A percentile compares a stretch with the other conserved stretches of the same genome.
Conservation (phyloP, 192 early-diverging fungal genomes). For the Geosiphon pyriformis region DNA sequence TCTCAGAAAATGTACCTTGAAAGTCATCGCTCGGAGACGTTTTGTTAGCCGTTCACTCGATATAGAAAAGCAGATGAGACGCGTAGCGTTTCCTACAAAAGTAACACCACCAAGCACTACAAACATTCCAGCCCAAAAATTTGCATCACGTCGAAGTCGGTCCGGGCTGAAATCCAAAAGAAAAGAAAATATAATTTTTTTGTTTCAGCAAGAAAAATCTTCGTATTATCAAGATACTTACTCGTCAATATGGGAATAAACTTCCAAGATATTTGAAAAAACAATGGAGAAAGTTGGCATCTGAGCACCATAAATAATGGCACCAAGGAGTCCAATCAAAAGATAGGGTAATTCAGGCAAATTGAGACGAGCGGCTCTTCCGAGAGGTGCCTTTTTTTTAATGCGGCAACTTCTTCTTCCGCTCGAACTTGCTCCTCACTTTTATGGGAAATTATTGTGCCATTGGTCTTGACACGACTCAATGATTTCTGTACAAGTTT, state of each 20-base stretch:
- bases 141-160: conserved; percentile 23
- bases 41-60: conserved; percentile 37
- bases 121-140: conserved; percentile 32
- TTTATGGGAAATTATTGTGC: conserved; percentile 25
- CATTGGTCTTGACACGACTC: conserved; percentile 33
- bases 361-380: conserved; percentile 46
- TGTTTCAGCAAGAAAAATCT: too few relatives aligned
- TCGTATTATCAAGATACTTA: background rate
- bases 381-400: conserved; percentile 49
- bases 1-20: too few relatives aligned
- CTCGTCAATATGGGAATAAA: conserved; percentile 7
- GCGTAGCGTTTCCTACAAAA: conserved; percentile 25
- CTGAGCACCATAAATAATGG: conserved; percentile 66
- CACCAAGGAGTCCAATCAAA: conserved; percentile 51
- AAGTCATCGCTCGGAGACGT: conserved; percentile 58
- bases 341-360: conserved; percentile 49
- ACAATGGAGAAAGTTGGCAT: conserved; percentile 79
- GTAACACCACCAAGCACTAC: conserved; percentile 29
- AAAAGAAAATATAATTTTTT: conserved; percentile 46
- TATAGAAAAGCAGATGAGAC: background rate
- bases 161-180: conserved; percentile 39
- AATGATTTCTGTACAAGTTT: conserved; percentile 27
- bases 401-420: conserved; percentile 32
- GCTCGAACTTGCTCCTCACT: conserved; percentile 1
- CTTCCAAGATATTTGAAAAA: conserved; percentile 30